Evolutionary conservation across 495 filamentous ascomycete genomes (phyloP).

Genomic region (Podospora pseudocomata): DNA sequence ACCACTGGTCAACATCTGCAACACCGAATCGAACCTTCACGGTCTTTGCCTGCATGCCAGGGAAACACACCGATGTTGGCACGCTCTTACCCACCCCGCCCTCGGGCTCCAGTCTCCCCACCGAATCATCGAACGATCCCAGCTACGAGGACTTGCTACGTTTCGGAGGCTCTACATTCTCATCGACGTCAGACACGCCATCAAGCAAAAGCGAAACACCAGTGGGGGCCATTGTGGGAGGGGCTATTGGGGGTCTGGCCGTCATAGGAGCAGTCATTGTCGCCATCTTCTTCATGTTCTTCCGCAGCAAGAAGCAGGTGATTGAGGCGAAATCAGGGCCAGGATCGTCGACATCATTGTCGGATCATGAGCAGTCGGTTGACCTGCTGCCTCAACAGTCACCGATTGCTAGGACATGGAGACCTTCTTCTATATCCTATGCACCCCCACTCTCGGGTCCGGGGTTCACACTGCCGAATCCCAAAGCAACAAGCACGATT

Average conservation of each 20-base stretch:
- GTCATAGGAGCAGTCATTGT: not conserved
- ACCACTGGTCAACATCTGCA: slow-evolving; percentile 1
- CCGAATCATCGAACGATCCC: not conserved
- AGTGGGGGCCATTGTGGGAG: not conserved
- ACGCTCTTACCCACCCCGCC: not conserved
- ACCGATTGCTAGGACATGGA: no score
- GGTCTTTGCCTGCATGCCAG: not conserved
- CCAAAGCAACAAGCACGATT: no score
- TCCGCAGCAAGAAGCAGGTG: not conserved
- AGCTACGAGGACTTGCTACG: no score
- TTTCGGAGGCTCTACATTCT: no score
- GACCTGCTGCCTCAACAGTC: no score
- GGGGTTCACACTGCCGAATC: no score
- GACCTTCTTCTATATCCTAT: no score
- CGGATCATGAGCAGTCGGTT: no score
- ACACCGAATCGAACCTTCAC: not conserved
- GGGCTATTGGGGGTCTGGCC: not conserved
- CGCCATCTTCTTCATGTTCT: not conserved
- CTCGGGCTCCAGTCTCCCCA: not conserved
- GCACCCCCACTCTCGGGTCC: no score
- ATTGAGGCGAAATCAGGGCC: no score
- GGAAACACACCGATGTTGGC: not conserved
- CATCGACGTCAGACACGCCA: not conserved
- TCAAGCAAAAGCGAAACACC: not conserved
- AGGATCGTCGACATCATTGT: no score